phyloP scores from a whole-genome alignment of 2,329 filamentous ascomycete genomes.

The Emericellopsis cladophorae region DNA sequence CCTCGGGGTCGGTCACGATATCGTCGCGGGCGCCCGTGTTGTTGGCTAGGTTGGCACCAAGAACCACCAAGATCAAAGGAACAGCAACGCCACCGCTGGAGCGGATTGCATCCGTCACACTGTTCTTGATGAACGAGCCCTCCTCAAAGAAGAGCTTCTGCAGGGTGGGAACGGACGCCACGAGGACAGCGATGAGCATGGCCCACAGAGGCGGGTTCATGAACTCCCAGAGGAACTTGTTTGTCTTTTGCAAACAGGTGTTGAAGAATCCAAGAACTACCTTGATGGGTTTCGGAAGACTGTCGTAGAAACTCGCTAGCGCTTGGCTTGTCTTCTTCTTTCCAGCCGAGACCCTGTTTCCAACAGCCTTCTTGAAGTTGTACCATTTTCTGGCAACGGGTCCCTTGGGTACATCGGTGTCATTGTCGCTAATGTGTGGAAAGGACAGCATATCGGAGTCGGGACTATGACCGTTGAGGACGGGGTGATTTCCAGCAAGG shows the following conservation, averaged over 20 bases:
- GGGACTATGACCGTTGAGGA: conserved; percentile 10
- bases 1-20: conserved; percentile 54
- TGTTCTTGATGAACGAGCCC: conserved; percentile 85
- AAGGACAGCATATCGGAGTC: conserved; percentile 49
- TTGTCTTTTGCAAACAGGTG: conserved; percentile 23
- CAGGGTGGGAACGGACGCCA: conserved; percentile 74
- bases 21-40: conserved; percentile 67
- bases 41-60: conserved; percentile 86
- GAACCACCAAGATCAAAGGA: conserved; percentile 85
- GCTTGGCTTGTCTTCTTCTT: conserved; percentile 10
- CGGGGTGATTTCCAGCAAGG: conserved; percentile 14
- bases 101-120: conserved; percentile 73
- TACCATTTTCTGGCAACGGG: conserved; percentile 27
- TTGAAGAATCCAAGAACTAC: conserved; percentile 9
- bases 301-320: conserved; percentile 14
- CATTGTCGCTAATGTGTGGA: conserved; percentile 32
- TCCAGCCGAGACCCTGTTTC: conserved; percentile 11
- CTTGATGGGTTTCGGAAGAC: conserved; percentile 23
- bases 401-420: conserved; percentile 21
- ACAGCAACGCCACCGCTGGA: conserved; percentile 88
- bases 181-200: conserved; percentile 71
- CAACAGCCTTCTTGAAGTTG: conserved; percentile 19
- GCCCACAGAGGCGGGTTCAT: conserved; percentile 95
- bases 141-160: conserved; percentile 80
- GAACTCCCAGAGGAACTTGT: conserved; percentile 63